A percentile compares a stretch with the other conserved stretches of the same genome.
Evolutionary conservation across 2,329 filamentous ascomycete species (phyloP).

Genomic region (Cytospora piceicola): DNA sequence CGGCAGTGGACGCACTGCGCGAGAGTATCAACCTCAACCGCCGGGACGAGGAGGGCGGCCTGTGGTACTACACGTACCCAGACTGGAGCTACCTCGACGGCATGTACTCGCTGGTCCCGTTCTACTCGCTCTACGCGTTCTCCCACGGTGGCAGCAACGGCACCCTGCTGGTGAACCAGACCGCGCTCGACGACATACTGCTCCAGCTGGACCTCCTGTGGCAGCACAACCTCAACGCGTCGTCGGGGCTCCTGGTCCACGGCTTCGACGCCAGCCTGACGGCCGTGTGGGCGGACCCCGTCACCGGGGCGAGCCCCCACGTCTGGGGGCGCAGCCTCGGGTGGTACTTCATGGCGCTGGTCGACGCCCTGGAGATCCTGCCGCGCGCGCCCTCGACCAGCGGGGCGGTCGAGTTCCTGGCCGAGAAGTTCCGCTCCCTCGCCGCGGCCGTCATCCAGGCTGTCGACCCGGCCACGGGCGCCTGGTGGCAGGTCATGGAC

Average conservation of each 20-base stretch:
- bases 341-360: conserved; percentile 57
- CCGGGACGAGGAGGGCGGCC: conserved; percentile 28
- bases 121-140: conserved; percentile 48
- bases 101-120: conserved; percentile 41
- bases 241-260: conserved; percentile 53
- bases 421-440: conserved; percentile 18
- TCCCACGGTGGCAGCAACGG: conserved; percentile 45
- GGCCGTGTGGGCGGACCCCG: conserved; percentile 55
- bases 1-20: conserved; percentile 24
- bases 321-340: conserved; percentile 59
- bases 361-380: conserved; percentile 54
- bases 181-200: conserved; percentile 43
- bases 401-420: conserved; percentile 2
- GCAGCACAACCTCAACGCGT: conserved; percentile 44
- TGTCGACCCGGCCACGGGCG: conserved; percentile 22
- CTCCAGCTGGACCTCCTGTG: conserved; percentile 52
- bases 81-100: conserved; percentile 33
- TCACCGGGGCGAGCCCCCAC: conserved; percentile 54
- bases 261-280: conserved; percentile 55
- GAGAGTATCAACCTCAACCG: conserved; percentile 23
- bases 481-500: conserved; percentile 46
- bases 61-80: conserved; percentile 31
- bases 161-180: background rate
- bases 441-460: conserved; percentile 21
- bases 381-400: conserved; percentile 35